Base-by-base conservation (phyloP, 2,329 filamentous ascomycete genomes). In the Cladophialophora immunda region DNA sequence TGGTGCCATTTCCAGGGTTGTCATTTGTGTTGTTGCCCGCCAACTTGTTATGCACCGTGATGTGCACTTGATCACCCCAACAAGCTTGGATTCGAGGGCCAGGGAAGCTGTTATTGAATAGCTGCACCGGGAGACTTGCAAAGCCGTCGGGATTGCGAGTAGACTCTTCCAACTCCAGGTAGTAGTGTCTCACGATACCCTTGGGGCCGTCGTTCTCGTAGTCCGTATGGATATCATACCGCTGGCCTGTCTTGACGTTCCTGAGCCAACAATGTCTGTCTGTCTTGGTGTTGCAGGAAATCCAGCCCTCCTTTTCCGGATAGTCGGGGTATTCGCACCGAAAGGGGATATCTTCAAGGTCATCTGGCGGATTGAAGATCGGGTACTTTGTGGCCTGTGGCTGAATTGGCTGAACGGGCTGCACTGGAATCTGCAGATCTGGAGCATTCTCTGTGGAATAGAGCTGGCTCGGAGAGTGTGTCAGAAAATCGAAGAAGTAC, bases 31-130 rank as follows among this genome's bases (percentile, higher is more conserved):
- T 11, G 9, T 25, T 50, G 19, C 45, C 45, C 22, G 17, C 17
- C 45, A 61, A 34, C 17, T 25, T 61, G 36, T 61, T 61, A 1
- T 61, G 38, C 29, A 61, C 22, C 17, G 58, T 61, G 47, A 61
- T 61, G 15, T 38, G 30, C 45, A 61, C 22, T 36, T 34, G 34
- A 34, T 61, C 58, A 53, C 58, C 58, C 58, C 58, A 61, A 34
- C 58, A 61, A 34, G 58, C 58, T 61, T 61, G 34, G 8, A 61
- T 52, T 30, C 58, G 41, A 7, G 58, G 58, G 2, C 58, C 58
- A 11, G 58, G 58, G 11, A 47, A 38, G 29, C 22, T 61, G 19
- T 52, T 30, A 15, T 61, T 61, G 41, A 61, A 41, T 2, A 61
- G 5, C 45, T 47, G 38, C 17, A 45, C 58, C n/a, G 45, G 27